These are phyloP conservation scores for Sporodiniella umbellata DNA, from an alignment of 371 early-diverging fungal genomes.

Conservation along the genomic window DNA sequence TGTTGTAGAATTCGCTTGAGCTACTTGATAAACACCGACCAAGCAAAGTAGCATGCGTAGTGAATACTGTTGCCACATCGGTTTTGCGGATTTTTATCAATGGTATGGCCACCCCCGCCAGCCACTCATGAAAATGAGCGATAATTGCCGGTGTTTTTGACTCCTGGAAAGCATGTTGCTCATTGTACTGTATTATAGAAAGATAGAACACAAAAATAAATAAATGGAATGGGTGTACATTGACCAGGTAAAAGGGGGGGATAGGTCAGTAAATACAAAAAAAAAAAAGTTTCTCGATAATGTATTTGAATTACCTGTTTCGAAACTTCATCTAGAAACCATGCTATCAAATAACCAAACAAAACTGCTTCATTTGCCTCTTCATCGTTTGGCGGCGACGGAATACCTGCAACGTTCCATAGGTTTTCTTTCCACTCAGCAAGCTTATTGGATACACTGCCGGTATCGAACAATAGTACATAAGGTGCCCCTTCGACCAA, in stretches of 20 bases:
- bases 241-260: no score
- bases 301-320: conserved; percentile 23
- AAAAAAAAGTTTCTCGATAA: not conserved
- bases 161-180: conserved; percentile 2
- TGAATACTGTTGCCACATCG: conserved; percentile 92
- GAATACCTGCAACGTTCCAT: conserved; percentile 88
- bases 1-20: conserved; percentile 95
- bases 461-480: conserved; percentile 90
- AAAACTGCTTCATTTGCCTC: conserved; percentile 94
- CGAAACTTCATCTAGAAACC: conserved; percentile 89
- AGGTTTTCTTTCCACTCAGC: conserved; percentile 96
- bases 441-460: conserved; percentile 64
- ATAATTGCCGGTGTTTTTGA: conserved; percentile 67
- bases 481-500: conserved; percentile 91
- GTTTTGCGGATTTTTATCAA: conserved; percentile 83
- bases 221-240: no score
- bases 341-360: conserved; percentile 90
- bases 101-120: conserved; percentile 89
- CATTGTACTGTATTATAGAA: conserved; percentile 51
- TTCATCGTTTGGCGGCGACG: conserved; percentile 84
- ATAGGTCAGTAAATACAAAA: no score
- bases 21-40: conserved; percentile 97
- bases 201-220: no score
- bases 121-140: conserved; percentile 98
- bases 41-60: conserved; percentile 94